Evolutionary conservation across 2,329 filamentous ascomycete genomes (phyloP), one percentile per base, ranked within the genome.

Genomic region (Aureobasidium vineae): DNA sequence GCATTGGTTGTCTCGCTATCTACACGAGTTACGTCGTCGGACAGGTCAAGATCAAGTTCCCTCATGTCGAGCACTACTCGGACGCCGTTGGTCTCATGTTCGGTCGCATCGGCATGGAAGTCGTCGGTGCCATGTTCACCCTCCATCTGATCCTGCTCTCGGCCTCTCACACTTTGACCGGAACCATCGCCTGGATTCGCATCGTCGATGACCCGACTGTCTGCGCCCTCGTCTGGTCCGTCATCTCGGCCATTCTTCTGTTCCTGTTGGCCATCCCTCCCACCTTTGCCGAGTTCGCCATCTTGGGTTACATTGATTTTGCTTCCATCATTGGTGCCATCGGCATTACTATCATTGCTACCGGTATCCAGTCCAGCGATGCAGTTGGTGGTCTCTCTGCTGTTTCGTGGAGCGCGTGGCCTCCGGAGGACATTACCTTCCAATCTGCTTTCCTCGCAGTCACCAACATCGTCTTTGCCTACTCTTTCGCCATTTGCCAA

Each of bases 381-480:
- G 61, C 66, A 1, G 68, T 71, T 0, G 75, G 75, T 16, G 75
- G 75, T 23, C 67, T 76, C 19, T 67, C 70, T 16, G 71, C 67
- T 11, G 75, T 77, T 1, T 67, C 73, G 38, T 78, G 76, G 76
- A 71, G 70, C 36, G 69, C 72, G 11, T 77, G 75, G 74, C 76
- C 76, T 21, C 73, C 73, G 5, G 68, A 69, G 21, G 73, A 73
- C 53, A 75, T 74, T 5, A 73, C 75, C 21, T 74, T 90, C 56
- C 79, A 80, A 64, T 79, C 84, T 52, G 86, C 80, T n/a, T 88
- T 90, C 75, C 81, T 87, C 8, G 83, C 86, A 26, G 83, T 89
- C 57, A 84, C 83, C 72, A 91, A 91, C 78, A 91, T 92, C 66
- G 83, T 90, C 69, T 88, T 92, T 70, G 88, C 90, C 66, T 82